Base-by-base conservation (phyloP, 768 basidiomycete species). In the Lactarius sp. region DNA sequence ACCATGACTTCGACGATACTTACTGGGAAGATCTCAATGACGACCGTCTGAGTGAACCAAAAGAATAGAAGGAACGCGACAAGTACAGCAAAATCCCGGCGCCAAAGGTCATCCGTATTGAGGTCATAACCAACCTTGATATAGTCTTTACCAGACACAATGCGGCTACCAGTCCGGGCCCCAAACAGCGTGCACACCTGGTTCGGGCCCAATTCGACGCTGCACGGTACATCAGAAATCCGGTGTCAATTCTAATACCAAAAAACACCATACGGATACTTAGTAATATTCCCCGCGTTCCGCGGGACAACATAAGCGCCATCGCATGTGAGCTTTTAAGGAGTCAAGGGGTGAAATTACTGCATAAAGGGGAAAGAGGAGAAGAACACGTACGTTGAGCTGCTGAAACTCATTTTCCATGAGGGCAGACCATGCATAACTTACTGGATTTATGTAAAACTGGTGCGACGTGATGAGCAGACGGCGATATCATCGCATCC, bases 341-440 rank as follows among this genome's bases (percentile, higher is more conserved):
- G 44, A 10, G 39, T 49, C 18, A 20, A 33, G 22, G 14, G 22
- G 8, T 22, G 14, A 57, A 34, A 9, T 18, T 14, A 44, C 42
- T 16, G 59, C 76, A 57, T 69, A 81, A 80, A 83, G 20, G 49
- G 18, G 20, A 20, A 34, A 81, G 80, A 82, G 18, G n/a, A 7
- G 39, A 22, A 8, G 36, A 13, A 49, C 6, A 56, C 65, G 12
- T 66, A 68, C 67, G 14, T 59, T 51, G 55, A 85, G 83, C 12
- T 83, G 82, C 78, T 79, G 81, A 74, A 95, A 94, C 72, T 96
- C 94, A 71, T 94, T 95, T 74, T 88, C 85, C 85, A 95, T 88
- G 49, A 82, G 77, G 2, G 83, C 85, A 65, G 87, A 83, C 81
- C 89, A 94, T 0, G 83, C 85, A 52, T 67, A 67, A 33, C 33